Evolutionary conservation across 495 filamentous ascomycete genomes (phyloP).

Genomic region (Penicillium paxilli): DNA sequence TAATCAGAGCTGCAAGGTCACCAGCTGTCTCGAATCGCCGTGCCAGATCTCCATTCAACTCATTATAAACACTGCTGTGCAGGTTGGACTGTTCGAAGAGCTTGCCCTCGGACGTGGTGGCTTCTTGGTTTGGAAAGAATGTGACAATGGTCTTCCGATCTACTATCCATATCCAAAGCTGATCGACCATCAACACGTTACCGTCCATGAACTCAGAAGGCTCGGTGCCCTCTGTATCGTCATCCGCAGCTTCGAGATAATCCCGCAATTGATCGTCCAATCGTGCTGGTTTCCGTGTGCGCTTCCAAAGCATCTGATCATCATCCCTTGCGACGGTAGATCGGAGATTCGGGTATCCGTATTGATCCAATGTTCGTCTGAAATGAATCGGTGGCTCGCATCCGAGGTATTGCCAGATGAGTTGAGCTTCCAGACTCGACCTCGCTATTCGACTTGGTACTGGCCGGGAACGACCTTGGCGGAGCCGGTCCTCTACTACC

Average conservation of each 20-base stretch:
- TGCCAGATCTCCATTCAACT: constrained; percentile 67
- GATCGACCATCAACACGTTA: constrained; percentile 69
- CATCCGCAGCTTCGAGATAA: constrained; percentile 17
- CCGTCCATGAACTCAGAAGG: constrained; percentile 49
- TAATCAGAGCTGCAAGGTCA: constrained; percentile 62
- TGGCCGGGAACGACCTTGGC: constrained; percentile 58
- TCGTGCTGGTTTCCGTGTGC: constrained; percentile 50
- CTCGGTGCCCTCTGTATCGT: constrained; percentile 13
- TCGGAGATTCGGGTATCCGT: constrained; percentile 61
- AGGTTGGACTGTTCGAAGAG: constrained; percentile 63
- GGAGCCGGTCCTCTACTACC: constrained; percentile 53
- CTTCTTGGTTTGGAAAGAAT: constrained; percentile 54
- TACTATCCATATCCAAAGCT: constrained; percentile 69
- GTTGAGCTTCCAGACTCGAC: constrained; percentile 55
- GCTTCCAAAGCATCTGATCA: constrained; percentile 71
- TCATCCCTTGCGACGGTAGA: constrained; percentile 64
- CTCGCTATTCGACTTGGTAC: constrained; percentile 54
- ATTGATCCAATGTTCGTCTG: constrained; percentile 66
- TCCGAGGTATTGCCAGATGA: constrained; percentile 67
- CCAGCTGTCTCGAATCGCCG: constrained; percentile 61
- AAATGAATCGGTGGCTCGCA: constrained; percentile 64
- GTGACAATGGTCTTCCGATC: constrained; percentile 59
- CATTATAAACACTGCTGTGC: constrained; percentile 64
- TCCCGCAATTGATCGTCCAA: constrained; percentile 27
- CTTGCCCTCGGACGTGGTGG: constrained; percentile 51